Evolutionary conservation across 805 yeast species (phyloP).

Genomic region (Sugiyamaella boreocaroliniensis): DNA sequence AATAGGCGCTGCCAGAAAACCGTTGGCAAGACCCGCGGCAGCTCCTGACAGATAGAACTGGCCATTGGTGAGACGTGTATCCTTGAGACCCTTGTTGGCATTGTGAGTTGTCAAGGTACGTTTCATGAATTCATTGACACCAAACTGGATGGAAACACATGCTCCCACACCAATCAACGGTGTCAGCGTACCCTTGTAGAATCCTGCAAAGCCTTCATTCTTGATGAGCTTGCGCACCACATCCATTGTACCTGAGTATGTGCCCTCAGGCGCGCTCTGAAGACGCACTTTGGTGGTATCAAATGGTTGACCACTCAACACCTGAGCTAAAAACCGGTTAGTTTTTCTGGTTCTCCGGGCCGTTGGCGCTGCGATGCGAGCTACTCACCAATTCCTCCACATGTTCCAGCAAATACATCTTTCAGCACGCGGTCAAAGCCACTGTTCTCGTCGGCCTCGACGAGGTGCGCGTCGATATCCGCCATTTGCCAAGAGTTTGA

Average conservation of each 20-base stretch:
- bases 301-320: constrained; percentile 91
- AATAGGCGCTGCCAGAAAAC: constrained; percentile 84
- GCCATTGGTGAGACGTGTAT: constrained; percentile 38
- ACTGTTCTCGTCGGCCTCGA: constrained; percentile 18
- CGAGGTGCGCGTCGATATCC: constrained; percentile 22
- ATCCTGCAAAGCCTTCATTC: constrained; percentile 79
- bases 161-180: constrained; percentile 96
- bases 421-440: constrained; percentile 46
- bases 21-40: constrained; percentile 89
- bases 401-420: constrained; percentile 84
- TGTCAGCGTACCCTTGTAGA: constrained; percentile 89
- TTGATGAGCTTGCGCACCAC: constrained; percentile 64
- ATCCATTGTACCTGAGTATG: constrained; percentile 65
- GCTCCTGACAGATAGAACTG: constrained; percentile 82
- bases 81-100: constrained; percentile 32
- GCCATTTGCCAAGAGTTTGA: constrained; percentile 12
- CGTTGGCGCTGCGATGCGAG: too few relatives aligned
- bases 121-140: constrained; percentile 92
- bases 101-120: constrained; percentile 51
- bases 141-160: constrained; percentile 93
- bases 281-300: constrained; percentile 91
- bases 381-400: constrained; percentile 66
- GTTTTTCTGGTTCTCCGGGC: too few relatives aligned
- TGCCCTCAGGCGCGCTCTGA: constrained; percentile 78
- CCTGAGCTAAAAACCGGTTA: constrained; percentile 57